phyloP scores from a whole-genome alignment of 441 rosid genomes.

The Mallotus repandus region DNA sequence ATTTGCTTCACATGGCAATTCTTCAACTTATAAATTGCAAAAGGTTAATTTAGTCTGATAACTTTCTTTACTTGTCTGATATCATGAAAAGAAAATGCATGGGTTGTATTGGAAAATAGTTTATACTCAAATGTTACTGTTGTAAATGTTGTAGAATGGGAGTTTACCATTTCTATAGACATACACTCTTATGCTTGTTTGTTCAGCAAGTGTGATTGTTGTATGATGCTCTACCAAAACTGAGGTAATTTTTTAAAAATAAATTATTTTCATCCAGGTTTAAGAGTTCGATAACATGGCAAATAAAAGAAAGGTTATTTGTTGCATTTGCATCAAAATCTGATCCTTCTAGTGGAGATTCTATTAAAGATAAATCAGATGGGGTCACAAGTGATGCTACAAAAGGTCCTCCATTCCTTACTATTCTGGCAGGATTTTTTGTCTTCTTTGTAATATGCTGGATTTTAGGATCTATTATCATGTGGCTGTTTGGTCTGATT shows the following conservation, averaged over 20 bases:
- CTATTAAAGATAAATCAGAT: slow-evolving; percentile 16
- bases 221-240: neutral
- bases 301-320: slow-evolving; percentile 8
- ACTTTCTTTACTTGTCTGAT: neutral
- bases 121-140: neutral
- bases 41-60: neutral
- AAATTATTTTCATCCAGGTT: slow-evolving; percentile 19
- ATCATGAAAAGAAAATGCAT: neutral
- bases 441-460: slow-evolving; percentile 28
- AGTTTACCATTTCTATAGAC: too few relatives aligned
- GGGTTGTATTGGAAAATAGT: neutral
- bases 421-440: slow-evolving; percentile 35
- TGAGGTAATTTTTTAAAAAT: neutral
- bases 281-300: slow-evolving; percentile 14
- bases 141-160: too few relatives aligned
- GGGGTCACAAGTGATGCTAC: slow-evolving; percentile 12
- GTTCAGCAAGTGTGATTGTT: neutral
- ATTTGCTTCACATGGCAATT: neutral
- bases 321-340: slow-evolving; percentile 31
- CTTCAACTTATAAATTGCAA: neutral
- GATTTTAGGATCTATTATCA: slow-evolving; percentile 32
- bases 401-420: slow-evolving; percentile 39
- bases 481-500: slow-evolving; percentile 34
- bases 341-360: slow-evolving; percentile 24
- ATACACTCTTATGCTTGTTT: neutral